Evolutionary conservation across 306 rosid species (phyloP), one percentile per base, ranked within the genome.

Genomic region (Gynostemma pentaphyllum): DNA sequence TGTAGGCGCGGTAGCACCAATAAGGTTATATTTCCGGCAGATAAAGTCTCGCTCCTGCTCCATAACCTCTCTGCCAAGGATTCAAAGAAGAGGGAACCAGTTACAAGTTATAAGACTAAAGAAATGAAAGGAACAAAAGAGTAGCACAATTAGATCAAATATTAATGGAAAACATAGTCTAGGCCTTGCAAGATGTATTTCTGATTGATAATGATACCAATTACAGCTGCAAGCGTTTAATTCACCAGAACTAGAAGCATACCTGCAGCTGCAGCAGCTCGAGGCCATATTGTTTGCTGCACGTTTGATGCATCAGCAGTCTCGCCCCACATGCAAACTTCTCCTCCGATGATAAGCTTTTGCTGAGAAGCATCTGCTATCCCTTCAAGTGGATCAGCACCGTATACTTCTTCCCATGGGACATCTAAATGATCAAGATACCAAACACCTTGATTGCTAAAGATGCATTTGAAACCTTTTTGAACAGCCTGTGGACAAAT

Each of bases 191-290:
- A 18, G 45, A 3, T 2, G 37, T 13, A 19, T 18, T 55, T 5
- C 27, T 34, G 45, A 45, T 14, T 34, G 28, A 56, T 32, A 56
- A 34, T 34, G 28, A 55, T 26, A 54, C 16, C 8, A 11, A 56
- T 9, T 48, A 44, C 10, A 40, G 22, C 65, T 60, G 62, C 51
- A 39, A 41, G 40, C 22, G 16, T 53, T 41, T 13, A 50, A 28
- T 27, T 70, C 3, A 53, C 5, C 11, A 32, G 15, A 15, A 65
- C 15, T 5, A 13, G 24, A 45, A 51, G 76, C 67, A 39, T 81
- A 92, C 99, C 99, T 57, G 99, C 99, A 68, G 95, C 99, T 36
- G 95, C 96, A 13, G 99, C 99, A 71, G 99, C 99, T 78, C 99
- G 88, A 78, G 99, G 99, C 99, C 99, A 92, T 55, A 92, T 88